Base-by-base conservation (phyloP, 2,329 filamentous ascomycete genomes). In the Paecilomyces formosus region DNA sequence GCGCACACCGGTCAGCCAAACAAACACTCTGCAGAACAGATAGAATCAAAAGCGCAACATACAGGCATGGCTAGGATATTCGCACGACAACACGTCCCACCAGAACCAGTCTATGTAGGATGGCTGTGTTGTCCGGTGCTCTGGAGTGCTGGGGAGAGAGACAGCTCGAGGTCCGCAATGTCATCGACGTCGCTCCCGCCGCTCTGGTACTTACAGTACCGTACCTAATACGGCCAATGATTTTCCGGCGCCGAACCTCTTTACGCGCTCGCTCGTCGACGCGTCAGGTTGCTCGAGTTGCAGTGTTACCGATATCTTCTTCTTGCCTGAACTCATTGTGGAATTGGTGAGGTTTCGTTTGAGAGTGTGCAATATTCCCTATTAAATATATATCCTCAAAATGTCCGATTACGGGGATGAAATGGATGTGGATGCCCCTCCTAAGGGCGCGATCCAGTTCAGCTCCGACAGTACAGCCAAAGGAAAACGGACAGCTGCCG, bases 401-500 rank as follows among this genome's bases (percentile, higher is more conserved):
- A 83, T 83, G 81, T 82, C 81, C 0, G 81, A 82, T 66, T 79
- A 76, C 65, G 81, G 81, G 58, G 86, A 89, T 76, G 84, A 85
- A 62, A 88, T 90, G 84, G 87, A 89, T 64, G 74, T 88, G 56
- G 87, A 88, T 76, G 81, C 76, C 56, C 75, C 76, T 30, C 76
- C 77, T 60, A 78, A 81, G 64, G 74, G 76, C 59, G 71, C 78
- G 0, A 79, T 88, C 56, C 76, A 81, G 58, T 97, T 97, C 76
- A 89, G 86, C 58, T 88, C 89, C 62, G 85, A 85, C 65, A 85
- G 82, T 15, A 81, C 77, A 64, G 76, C 82, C 63, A 96, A 97
- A 75, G 92, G 93, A 72, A 97, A 97, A 77, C 85, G 92, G 68
- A 93, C 88, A 67, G 90, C 90, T 54, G 93, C 93, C 45, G 96